Evolutionary conservation across 225 moss, liverwort and hornwort genomes (phyloP), one percentile per base, ranked within the genome.

Genomic region (Takakia lepidozioides): DNA sequence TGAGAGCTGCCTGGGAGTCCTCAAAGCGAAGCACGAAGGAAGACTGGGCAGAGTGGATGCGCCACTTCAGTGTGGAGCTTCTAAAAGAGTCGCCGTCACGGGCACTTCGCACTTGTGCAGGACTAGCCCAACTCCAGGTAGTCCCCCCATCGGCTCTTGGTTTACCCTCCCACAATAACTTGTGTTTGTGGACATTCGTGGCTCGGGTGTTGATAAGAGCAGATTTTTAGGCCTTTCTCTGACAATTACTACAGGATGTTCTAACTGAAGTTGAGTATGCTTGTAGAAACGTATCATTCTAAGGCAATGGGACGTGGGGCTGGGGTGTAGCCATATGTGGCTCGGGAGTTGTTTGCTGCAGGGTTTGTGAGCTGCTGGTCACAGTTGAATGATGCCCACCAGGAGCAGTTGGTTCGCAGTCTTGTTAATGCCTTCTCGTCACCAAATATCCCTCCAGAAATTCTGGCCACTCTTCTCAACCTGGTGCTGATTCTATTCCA

Each of bases 31-130:
- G 95, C 65, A 98, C 95, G 0, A 91, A 85, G 67, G 95, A 91
- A 52, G 95, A 98, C 61, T 98, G 95, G 95, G 80, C 87, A 52
- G 95, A 98, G 59, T 98, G 95, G 95, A 98, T 91, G 95, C 95
- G 95, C 29, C 87, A 91, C 67, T 78, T 98, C 52, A 98, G 95
- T 65, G 95, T 98, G 52, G 95, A 98, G 61, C 71, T 98, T 56
- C 80, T 98, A 19, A 98, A 98, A 59, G 80, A 98, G 58, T 98
- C 95, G 40, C 95, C 95, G 1, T 98, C 95, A 63, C 91, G 80
- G 43, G 80, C 95, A 2, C 67, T 98, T 1, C 85, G 95, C 22
- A 91, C 85, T 2, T 98, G 95, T 79, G 95, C 95, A 54, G 84
- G 86, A 48, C 69, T 98, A 29, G 95, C 95, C 45, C 87, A 91